Evolutionary conservation across 345 rosid genomes (phyloP), one percentile per base, ranked within the genome.

Genomic region (Linum usitatissimum): DNA sequence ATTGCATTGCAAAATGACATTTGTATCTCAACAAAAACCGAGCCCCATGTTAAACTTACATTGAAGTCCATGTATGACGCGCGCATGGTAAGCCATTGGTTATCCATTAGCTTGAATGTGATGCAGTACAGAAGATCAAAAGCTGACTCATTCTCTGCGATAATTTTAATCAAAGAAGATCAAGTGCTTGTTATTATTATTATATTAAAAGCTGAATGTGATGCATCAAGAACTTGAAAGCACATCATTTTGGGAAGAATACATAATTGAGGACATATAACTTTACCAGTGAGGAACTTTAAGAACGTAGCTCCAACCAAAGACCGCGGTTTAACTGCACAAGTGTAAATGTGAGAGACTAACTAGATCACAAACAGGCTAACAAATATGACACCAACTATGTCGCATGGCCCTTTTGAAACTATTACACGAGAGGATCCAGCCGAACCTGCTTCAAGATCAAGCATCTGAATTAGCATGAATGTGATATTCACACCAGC

Each of bases 11-110:
- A 6, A 6, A 66, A 68, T 38, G 3, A 14, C 48, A 62, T 17
- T 45, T 40, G 13, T 60, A 65, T 62, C 1, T 30, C 31, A 38
- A 39, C 12, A 60, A 65, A 55, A 70, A 62, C 42, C 54, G 42
- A 0, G 61, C 42, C 30, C 64, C 36, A 71, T 55, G 38, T 34
- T 7, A 34, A 42, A 59, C 83, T 60, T 76, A 90, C 99, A 70
- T 93, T 93, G 77, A 93, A 93, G 76, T 93, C 99, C 99, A 93
- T 93, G 75, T 93, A 93, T 39, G 97, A 93, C 8, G 99, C 97
- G 9, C 73, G 99, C 90, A 93, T 90, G 49, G 83, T 49, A 60
- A 90, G 97, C 99, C 99, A 93, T 66, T 83, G 87, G 36, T 83
- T 87, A 82, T 93, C 96, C 97, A 93, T 87, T 67, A 93, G 81